Percentiles rank a stretch among this genome's conserved stretches.
phyloP scores from a whole-genome alignment of 164 flowering plant genomes.

The Liriodendron chinense region DNA sequence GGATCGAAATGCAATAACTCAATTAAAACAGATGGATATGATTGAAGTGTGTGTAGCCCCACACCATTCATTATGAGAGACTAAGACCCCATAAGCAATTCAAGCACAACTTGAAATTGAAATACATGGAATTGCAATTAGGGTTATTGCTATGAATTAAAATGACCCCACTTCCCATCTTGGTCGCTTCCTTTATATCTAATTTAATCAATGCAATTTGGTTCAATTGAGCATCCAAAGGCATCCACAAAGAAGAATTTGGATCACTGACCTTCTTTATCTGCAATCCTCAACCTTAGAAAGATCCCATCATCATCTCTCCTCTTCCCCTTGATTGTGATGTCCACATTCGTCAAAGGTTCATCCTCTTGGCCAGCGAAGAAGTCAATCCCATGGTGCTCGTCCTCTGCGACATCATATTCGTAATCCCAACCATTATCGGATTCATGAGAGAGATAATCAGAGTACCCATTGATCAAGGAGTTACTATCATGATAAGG shows the following conservation, averaged over 20 bases:
- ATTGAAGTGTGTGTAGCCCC: too few species aligned
- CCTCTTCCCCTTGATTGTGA: conserved; percentile 65
- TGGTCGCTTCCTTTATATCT: not conserved
- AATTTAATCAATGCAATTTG: not conserved
- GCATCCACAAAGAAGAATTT: not conserved
- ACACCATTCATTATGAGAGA: too few species aligned
- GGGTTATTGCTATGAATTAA: not conserved
- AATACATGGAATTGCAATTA: not conserved
- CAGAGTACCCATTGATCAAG: conserved; percentile 31
- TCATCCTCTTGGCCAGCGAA: conserved; percentile 66
- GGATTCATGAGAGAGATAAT: conserved; percentile 31
- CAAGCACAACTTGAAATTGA: not conserved
- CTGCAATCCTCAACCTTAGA: conserved; percentile 76
- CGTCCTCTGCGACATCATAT: conserved; percentile 33
- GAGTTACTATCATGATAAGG: conserved; percentile 23
- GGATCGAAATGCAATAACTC: not conserved
- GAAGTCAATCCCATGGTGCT: conserved; percentile 47
- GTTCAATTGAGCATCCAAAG: not conserved
- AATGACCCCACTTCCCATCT: not conserved
- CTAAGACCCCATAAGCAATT: not conserved
- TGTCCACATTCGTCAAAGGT: conserved; percentile 47
- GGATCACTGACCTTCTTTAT: conserved; percentile 62
- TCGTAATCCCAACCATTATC: conserved; percentile 40
- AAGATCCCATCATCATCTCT: conserved; percentile 73
- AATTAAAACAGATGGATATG: not conserved